These are phyloP conservation scores for Phytophthora melonis DNA, from an alignment of 352 stramenopile genomes.

Conservation along the genomic window DNA sequence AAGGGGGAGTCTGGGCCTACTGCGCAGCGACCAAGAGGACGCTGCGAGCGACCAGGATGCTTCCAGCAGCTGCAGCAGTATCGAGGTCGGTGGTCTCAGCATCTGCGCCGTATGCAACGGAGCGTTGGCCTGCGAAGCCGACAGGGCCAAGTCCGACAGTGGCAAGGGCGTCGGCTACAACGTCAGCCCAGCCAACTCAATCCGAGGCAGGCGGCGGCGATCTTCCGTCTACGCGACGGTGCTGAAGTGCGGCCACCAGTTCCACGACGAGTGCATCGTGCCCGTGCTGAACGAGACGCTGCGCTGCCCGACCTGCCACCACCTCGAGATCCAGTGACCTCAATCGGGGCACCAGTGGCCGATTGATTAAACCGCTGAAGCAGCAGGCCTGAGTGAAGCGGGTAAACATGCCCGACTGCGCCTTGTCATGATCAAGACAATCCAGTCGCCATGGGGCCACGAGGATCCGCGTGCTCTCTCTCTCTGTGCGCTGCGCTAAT, in stretches of 20 bases:
- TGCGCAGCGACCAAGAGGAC: constrained; percentile 16
- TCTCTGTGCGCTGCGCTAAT: constrained; percentile 22
- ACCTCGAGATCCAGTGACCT: constrained; percentile 41
- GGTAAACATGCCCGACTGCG: constrained; percentile 9
- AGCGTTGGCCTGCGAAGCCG: constrained; percentile 19
- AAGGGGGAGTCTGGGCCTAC: constrained; percentile 4
- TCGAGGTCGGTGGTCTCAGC: background rate
- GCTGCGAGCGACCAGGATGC: background rate
- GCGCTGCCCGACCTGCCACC: constrained; percentile 41
- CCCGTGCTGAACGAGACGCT: constrained; percentile 46
- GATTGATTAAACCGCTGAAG: background rate
- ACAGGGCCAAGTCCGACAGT: background rate
- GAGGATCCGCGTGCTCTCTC: constrained; percentile 4
- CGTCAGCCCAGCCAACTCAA: constrained; percentile 1
- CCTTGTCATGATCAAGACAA: constrained; percentile 17
- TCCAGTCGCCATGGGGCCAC: constrained; percentile 17
- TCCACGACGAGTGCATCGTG: constrained; percentile 56
- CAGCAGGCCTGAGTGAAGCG: background rate
- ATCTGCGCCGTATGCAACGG: constrained; percentile 37
- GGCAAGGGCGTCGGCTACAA: background rate
- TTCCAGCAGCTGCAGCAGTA: constrained; percentile 1
- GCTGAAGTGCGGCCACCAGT: constrained; percentile 46
- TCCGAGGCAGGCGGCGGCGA: constrained; percentile 1
- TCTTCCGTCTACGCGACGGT: constrained; percentile 39
- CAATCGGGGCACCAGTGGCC: background rate